A percentile compares a stretch with the other conserved stretches of the same genome.
phyloP scores from a whole-genome alignment of 768 basidiomycete genomes.

The Serendipita sp. region DNA sequence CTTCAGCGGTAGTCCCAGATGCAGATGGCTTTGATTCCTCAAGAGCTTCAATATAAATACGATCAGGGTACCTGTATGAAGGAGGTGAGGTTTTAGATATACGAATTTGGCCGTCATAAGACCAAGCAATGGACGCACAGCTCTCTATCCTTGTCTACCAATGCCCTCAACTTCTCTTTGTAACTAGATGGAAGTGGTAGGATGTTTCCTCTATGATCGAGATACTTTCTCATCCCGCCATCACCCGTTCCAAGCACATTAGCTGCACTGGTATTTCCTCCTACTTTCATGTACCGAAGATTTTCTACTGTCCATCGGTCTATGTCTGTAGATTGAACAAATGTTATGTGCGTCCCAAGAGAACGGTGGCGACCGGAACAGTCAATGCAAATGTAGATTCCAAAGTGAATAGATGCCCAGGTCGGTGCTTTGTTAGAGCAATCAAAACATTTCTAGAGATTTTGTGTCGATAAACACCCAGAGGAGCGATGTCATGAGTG shows the following conservation, averaged over 20 bases:
- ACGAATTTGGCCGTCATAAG: not conserved
- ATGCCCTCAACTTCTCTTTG: conserved; percentile 73
- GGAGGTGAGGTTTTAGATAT: not conserved
- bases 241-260: not conserved
- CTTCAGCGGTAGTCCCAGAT: conserved; percentile 16
- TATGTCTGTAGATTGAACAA: conserved; percentile 91
- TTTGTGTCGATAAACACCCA: not conserved
- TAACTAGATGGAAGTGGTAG: conserved; percentile 24
- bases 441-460: conserved; percentile 69
- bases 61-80: conserved; percentile 46
- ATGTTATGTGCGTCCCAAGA: conserved; percentile 95
- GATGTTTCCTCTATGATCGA: not conserved
- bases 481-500: not conserved
- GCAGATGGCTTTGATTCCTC: conserved; percentile 27
- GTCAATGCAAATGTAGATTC: conserved; percentile 92
- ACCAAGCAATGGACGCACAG: conserved; percentile 29
- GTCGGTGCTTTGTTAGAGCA: conserved; percentile 92
- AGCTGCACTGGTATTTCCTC: conserved; percentile 71
- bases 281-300: conserved; percentile 90
- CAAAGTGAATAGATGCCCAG: conserved; percentile 93
- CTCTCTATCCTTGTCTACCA: conserved; percentile 57
- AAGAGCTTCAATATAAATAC: conserved; percentile 71
- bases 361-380: conserved; percentile 92
- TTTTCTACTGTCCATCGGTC: conserved; percentile 87
- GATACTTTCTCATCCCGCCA: not conserved